These are phyloP conservation scores for Macrolepiota dolichaula DNA, from an alignment of 768 basidiomycete genomes.

Conservation along the genomic window DNA sequence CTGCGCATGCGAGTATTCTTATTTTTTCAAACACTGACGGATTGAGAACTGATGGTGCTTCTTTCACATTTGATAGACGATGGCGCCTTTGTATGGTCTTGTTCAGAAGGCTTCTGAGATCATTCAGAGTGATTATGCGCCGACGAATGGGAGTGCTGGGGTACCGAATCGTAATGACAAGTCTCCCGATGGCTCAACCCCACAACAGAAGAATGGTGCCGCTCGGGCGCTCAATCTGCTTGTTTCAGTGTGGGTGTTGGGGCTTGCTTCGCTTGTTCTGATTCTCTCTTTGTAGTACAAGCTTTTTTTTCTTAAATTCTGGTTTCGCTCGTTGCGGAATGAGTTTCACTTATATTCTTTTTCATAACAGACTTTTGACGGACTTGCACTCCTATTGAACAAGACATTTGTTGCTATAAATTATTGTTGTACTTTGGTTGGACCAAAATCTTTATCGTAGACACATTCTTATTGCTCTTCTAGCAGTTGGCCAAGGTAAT, in stretches of 20 bases:
- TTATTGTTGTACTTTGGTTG: too few species aligned
- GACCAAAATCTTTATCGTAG: too few species aligned
- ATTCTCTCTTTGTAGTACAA: background rate
- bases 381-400: too few species aligned
- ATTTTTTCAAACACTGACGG: background rate
- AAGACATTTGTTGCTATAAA: too few species aligned
- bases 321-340: background rate
- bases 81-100: conserved; percentile 24
- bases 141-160: background rate
- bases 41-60: background rate
- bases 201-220: background rate
- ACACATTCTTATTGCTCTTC: too few species aligned
- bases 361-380: background rate
- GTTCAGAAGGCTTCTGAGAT: conserved; percentile 23
- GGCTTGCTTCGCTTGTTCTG: background rate
- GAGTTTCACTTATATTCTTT: background rate
- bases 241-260: background rate
- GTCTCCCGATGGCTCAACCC: background rate
- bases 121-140: conserved; percentile 16
- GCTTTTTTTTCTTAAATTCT: background rate
- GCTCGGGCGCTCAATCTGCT: background rate
- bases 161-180: background rate
- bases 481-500: too few species aligned
- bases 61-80: conserved; percentile 18
- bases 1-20: conserved; percentile 23